These are phyloP conservation scores for Biscutella auriculata DNA, from an alignment of 441 rosid species.

Conservation along the genomic window DNA sequence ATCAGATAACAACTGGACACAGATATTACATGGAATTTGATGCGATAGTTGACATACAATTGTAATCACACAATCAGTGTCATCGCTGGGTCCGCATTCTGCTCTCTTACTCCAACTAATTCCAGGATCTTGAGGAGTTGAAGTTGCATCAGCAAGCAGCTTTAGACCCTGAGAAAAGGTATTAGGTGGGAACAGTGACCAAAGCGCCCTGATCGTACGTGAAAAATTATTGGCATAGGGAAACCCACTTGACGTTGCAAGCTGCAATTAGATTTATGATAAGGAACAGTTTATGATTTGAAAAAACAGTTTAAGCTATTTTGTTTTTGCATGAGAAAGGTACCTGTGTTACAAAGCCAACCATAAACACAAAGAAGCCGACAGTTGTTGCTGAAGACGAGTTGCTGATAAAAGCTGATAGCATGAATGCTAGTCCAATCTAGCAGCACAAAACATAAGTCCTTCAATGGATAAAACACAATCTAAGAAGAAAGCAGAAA, in stretches of 20 bases:
- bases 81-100: constrained; percentile 26
- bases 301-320: background rate
- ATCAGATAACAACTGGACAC: constrained; percentile 5
- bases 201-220: constrained; percentile 23
- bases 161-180: constrained; percentile 49
- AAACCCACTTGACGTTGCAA: constrained; percentile 40
- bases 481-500: background rate
- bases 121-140: constrained; percentile 47
- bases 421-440: constrained; percentile 68
- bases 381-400: constrained; percentile 68
- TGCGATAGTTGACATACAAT: constrained; percentile 39
- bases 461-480: too few species aligned
- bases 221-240: constrained; percentile 30
- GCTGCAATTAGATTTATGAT: constrained; percentile 29
- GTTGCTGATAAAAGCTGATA: constrained; percentile 68
- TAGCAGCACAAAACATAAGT: constrained; percentile 18
- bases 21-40: background rate
- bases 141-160: constrained; percentile 42
- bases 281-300: constrained; percentile 9
- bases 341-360: constrained; percentile 80
- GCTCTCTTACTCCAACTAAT: constrained; percentile 65
- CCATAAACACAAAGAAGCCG: constrained; percentile 69
- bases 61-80: constrained; percentile 42
- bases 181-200: constrained; percentile 91
- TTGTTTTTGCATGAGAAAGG: background rate